A percentile compares a stretch with the other conserved stretches of the same genome.
Conservation (phyloP, 164 flowering plant genomes). For the Dillenia turbinata region DNA sequence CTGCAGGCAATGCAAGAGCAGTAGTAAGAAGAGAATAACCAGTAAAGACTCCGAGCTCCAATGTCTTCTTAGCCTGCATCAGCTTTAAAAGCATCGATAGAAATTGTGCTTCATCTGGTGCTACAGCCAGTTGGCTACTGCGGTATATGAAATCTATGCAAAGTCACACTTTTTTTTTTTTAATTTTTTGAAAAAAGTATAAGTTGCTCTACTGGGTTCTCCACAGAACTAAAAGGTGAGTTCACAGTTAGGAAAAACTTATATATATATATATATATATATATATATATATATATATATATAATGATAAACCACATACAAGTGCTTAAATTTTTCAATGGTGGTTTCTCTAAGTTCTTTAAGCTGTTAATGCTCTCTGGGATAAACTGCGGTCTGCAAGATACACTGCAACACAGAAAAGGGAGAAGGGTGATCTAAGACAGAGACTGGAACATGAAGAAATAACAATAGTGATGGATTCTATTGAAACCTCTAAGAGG, state of each 20-base stretch:
- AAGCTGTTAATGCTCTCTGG: constrained; percentile 42
- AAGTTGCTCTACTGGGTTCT: too few species aligned
- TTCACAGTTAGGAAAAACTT: too few species aligned
- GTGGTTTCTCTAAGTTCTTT: constrained; percentile 35
- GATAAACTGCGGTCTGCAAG: constrained; percentile 28
- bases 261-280: too few species aligned
- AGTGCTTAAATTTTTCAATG: constrained; percentile 5
- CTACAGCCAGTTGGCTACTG: constrained; percentile 37
- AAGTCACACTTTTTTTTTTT: too few species aligned
- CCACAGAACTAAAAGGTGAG: too few species aligned
- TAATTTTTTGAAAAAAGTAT: too few species aligned
- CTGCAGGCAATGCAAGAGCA: constrained; percentile 46
- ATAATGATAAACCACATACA: constrained; percentile 1
- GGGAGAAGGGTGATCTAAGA: neutral
- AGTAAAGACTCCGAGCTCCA: constrained; percentile 61
- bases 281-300: too few species aligned
- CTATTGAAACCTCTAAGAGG: too few species aligned
- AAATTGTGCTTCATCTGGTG: constrained; percentile 45
- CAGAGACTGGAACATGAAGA: too few species aligned
- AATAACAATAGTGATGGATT: too few species aligned
- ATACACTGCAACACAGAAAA: constrained; percentile 24
- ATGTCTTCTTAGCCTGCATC: constrained; percentile 41
- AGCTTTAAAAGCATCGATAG: constrained; percentile 42
- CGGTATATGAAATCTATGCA: neutral
- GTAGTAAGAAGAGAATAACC: constrained; percentile 58